Base-by-base conservation (phyloP, 2,329 filamentous ascomycete species). In the Zalaria obscura region DNA sequence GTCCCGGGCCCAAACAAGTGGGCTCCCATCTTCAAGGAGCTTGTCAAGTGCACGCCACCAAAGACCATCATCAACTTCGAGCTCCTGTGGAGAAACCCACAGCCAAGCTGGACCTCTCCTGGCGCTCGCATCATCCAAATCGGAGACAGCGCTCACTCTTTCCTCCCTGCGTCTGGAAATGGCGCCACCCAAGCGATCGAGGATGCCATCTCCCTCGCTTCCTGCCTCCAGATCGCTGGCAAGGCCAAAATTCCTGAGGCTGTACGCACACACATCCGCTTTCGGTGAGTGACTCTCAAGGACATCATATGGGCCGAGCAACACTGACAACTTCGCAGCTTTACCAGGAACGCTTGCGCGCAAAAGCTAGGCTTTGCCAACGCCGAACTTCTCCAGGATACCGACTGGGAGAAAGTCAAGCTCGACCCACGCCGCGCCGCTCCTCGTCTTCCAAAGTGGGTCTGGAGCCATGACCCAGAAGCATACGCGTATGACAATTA, bases 21-120 rank as follows among this genome's bases (percentile, higher is more conserved):
- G 64, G 61, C 61, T 4, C 59, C 60, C 3, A 63, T 66, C 42
- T 66, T 68, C 58, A 62, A 65, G 45, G 55, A 61, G 9, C 59
- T 69, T 10, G 62, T 69, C 31, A 57, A 61, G 29, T 53, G 52
- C 43, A 67, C 65, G 5, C 66, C 66, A 10, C 52, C 56, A 8
- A 61, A 68, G 38, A 68, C 63, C 25, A 66, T 70, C 38, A 62
- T 71, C 46, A 65, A 69, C 55, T 70, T 66, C 45, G 61, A 65
- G 45, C 60, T 70, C 2, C 56, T 68, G 11, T 48, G 46, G 46
- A 40, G 46, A 43, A 63, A 69, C 48, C 64, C 64, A 7, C 62
- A 67, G 44, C 63, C 62, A 1, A 62, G 50, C 38, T 69, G 64
- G 65, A 58, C 58, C 8, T 67, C 64, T 2, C 62, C 63, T 1